phyloP scores from a whole-genome alignment of 108 stramenopile species.

The Asterionellopsis glacialis region DNA sequence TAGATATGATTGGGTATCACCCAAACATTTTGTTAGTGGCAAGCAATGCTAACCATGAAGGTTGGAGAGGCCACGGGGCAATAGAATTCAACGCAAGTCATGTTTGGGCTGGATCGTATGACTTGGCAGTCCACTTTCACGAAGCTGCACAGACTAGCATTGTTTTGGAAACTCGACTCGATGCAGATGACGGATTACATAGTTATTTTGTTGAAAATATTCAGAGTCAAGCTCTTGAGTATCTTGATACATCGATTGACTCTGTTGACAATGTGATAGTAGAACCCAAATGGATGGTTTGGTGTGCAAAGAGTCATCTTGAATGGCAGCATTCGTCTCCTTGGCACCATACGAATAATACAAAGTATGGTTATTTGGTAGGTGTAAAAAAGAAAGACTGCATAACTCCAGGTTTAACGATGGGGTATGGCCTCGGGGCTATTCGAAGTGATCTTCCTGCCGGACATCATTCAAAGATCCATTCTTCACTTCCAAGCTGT shows the following conservation, averaged over 20 bases:
- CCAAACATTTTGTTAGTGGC: constrained; percentile 42
- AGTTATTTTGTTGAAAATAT: constrained; percentile 36
- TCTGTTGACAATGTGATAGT: background rate
- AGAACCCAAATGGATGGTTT: constrained; percentile 1
- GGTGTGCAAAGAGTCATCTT: constrained; percentile 4
- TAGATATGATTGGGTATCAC: constrained; percentile 22
- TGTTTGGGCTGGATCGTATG: constrained; percentile 12
- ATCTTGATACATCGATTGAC: background rate
- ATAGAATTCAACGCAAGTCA: constrained; percentile 5
- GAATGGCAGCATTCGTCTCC: constrained; percentile 13
- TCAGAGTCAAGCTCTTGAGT: constrained; percentile 23
- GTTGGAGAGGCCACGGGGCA: constrained; percentile 15
- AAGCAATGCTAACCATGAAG: constrained; percentile 41
- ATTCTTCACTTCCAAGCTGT: constrained; percentile 20
- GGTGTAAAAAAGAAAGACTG: constrained; percentile 16
- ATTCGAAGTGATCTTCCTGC: constrained; percentile 8
- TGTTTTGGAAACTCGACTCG: constrained; percentile 61
- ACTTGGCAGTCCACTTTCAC: constrained; percentile 5
- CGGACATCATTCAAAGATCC: constrained; percentile 28
- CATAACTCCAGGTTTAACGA: constrained; percentile 61
- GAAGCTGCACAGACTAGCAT: constrained; percentile 21
- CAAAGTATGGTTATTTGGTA: constrained; percentile 1
- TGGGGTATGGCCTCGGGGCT: constrained; percentile 37
- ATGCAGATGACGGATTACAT: constrained; percentile 73
- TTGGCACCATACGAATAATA: background rate